A percentile compares a stretch with the other conserved stretches of the same genome.
Evolutionary conservation across 176 grass and related monocot species (phyloP).

Genomic region (Luzula sylvatica): DNA sequence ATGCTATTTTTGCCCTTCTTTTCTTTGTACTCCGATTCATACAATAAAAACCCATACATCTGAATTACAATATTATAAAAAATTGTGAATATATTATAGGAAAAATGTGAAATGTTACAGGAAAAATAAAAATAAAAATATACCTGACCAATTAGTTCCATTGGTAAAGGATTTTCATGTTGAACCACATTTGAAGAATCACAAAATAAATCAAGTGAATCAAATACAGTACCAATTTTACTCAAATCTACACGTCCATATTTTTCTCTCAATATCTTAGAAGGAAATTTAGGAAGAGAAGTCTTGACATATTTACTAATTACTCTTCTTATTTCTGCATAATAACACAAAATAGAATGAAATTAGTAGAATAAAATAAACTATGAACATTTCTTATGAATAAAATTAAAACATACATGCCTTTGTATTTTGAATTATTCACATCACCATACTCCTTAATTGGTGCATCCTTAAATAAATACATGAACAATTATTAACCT

Average conservation of each 20-base stretch:
- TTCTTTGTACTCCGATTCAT: constrained; percentile 49
- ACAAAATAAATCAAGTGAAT: constrained; percentile 39
- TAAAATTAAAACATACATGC: constrained; percentile 22
- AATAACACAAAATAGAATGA: constrained; percentile 9
- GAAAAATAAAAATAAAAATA: too few species aligned
- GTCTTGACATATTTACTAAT: constrained; percentile 54
- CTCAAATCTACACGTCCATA: constrained; percentile 59
- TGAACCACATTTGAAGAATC: constrained; percentile 41
- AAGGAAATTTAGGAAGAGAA: constrained; percentile 53
- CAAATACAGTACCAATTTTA: constrained; percentile 58
- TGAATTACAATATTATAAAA: constrained; percentile 32
- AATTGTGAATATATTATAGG: too few species aligned
- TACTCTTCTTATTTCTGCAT: constrained; percentile 70
- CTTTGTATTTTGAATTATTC: constrained; percentile 86
- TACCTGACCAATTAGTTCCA: constrained; percentile 83
- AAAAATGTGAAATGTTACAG: too few species aligned
- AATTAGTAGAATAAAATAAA: background rate
- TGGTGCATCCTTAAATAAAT: constrained; percentile 67
- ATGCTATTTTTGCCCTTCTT: constrained; percentile 36
- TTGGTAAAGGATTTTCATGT: constrained; percentile 71
- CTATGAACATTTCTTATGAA: background rate
- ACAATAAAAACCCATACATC: constrained; percentile 94
- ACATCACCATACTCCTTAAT: constrained; percentile 92
- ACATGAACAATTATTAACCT: background rate
- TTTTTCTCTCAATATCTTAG: constrained; percentile 43